Percentiles rank a stretch among this genome's conserved stretches.
phyloP scores from a whole-genome alignment of 2,329 filamentous ascomycete species.

The Aspergillus pseudonomiae region DNA sequence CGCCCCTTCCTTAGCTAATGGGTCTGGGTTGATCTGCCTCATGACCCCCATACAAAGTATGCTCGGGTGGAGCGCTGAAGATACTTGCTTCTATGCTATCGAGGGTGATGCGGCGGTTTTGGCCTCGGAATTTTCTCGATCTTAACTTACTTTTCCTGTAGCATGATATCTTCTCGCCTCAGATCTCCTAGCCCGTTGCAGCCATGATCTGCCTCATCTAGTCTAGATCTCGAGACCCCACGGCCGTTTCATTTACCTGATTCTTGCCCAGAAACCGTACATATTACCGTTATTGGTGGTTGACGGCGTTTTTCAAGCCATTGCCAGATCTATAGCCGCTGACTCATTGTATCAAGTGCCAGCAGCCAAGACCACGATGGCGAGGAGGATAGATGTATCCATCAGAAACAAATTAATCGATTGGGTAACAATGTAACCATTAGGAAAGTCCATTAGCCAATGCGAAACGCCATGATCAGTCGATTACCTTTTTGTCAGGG shows the following conservation, averaged over 20 bases:
- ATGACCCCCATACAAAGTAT: neutral
- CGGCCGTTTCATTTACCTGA: neutral
- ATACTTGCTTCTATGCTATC: neutral
- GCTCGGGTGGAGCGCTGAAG: neutral
- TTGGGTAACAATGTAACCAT: constrained; percentile 4
- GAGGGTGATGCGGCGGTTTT: neutral
- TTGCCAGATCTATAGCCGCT: neutral
- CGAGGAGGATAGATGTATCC: too few relatives aligned
- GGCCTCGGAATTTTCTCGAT: constrained; percentile 2
- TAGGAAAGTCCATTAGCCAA: neutral
- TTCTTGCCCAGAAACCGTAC: neutral
- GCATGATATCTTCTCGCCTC: neutral
- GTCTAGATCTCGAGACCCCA: neutral
- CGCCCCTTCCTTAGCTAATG: neutral
- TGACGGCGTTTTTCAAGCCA: neutral
- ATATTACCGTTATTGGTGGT: neutral
- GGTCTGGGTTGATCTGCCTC: neutral
- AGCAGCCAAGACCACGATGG: neutral
- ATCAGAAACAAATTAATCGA: neutral
- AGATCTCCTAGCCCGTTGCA: neutral
- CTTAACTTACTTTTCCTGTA: neutral
- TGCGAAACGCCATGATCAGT: neutral
- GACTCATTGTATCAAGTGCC: neutral
- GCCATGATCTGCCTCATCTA: neutral
- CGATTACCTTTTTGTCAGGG: neutral